Base-by-base conservation (phyloP, 2,329 filamentous ascomycete species). In the Emergomyces pasteurianus region DNA sequence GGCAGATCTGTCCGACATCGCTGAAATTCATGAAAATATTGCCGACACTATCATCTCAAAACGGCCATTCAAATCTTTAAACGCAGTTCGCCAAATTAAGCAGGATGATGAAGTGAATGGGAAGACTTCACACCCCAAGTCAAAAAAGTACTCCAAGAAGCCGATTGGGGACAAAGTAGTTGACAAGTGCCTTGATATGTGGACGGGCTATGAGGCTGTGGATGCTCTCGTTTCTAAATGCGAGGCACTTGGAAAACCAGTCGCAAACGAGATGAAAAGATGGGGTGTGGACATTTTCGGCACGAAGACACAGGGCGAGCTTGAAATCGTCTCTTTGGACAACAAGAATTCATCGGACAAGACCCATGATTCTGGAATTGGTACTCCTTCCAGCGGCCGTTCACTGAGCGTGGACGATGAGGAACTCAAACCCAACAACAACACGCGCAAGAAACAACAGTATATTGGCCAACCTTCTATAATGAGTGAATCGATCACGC, bases 171-270 rank as follows among this genome's bases (percentile, higher is more conserved):
- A 87, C 59, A 85, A 81, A 67, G 80, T 89, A 59, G 81, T 88
- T 7, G 84, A 89, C 56, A 82, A 83, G 58, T 86, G 84, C 56
- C 70, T 83, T 40, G 83, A 89, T 28, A 95, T 95, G 80, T 86
- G 88, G 75, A 81, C 81, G 21, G 89, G 89, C 0, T 92, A 94
- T 66, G 82, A 88, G 64, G 89, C 89, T 23, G 90, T 96, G 58
- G 92, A 96, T 72, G 81, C 86, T 50, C 82, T 96, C 9, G 90
- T 96, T 18, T 79, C 82, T 23, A 80, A 86, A 64, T 96, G 92
- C 69, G 87, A 92, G 69, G 75, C 77, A 2, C 80, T 92, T 47
- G 89, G 88, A 1, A 84, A 85, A 63, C 85, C 86, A 2, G 77
- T 89, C 60, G 79, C 81, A 2, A 76, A 80, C 14, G 82, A 84